phyloP scores from a whole-genome alignment of 345 rosid species.

The Psidium friedrichsthalianum region DNA sequence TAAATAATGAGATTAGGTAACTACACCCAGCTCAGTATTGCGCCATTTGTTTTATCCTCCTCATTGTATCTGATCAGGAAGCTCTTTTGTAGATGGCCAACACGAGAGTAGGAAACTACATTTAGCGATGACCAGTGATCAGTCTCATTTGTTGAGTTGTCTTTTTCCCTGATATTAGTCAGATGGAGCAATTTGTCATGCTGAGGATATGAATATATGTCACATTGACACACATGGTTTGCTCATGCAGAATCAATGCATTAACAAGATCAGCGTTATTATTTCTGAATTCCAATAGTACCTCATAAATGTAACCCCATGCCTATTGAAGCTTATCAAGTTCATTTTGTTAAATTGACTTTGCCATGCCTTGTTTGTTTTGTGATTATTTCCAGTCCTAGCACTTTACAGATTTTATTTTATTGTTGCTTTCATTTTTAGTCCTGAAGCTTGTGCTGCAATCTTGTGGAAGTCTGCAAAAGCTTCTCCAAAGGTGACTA shows the following conservation, averaged over 20 bases:
- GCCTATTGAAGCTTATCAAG: not conserved
- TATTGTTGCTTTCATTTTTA: slow-evolving; percentile 15
- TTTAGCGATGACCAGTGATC: not conserved
- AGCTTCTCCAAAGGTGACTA: slow-evolving; percentile 79
- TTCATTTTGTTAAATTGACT: not conserved
- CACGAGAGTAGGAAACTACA: not conserved
- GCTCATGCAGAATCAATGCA: not conserved
- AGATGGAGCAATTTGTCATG: not conserved
- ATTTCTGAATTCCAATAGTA: not conserved
- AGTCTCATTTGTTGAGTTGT: not conserved
- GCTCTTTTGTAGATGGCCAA: not conserved
- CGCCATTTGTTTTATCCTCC: not conserved
- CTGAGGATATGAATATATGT: not conserved
- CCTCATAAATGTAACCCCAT: not conserved
- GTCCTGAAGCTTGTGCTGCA: slow-evolving; percentile 99
- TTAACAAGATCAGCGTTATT: not conserved
- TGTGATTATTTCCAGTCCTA: not conserved
- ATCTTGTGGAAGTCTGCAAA: slow-evolving; percentile 88
- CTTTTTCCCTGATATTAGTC: not conserved
- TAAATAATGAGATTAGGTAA: not conserved
- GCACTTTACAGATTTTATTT: not conserved
- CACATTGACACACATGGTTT: too few relatives aligned
- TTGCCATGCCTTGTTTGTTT: not conserved
- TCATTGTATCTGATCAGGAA: not conserved
- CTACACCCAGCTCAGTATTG: not conserved